Evolutionary conservation across 352 stramenopile species (phyloP), one percentile per base, ranked within the genome.

Genomic region (Pythium sp.): DNA sequence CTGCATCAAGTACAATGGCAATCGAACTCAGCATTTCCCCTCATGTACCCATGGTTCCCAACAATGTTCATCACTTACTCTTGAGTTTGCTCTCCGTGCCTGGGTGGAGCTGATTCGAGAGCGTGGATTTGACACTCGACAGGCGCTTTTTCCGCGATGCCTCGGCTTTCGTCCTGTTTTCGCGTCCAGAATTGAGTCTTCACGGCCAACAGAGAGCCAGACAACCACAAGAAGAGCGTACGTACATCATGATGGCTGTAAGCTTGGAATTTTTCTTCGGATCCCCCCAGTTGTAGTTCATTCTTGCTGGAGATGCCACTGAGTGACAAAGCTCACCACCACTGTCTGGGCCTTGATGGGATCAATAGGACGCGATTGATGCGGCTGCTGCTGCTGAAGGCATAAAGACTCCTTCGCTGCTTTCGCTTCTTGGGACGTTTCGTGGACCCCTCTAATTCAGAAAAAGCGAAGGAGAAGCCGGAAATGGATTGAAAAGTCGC

Each of bases 261-360:
- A 93, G 67, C 57, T 80, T 73, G 59, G 82, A 90, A 74, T 93
- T 95, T 69, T 93, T 92, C 74, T 84, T 87, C 34, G 85, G 87
- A 51, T 93, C 85, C 22, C 77, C 78, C 87, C 87, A 95, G 78
- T 95, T 95, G 78, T 86, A 95, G 32, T 91, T 78, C 85, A 93
- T 93, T 5, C 7, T 56, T 15, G 12, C 5, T 32, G 51, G 34
- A 14, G 15, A 5, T 34, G 46, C 24, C 34, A 36, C 30, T 32
- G 22, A 55, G 18, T 3, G 28, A 1, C 36, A 43, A 8, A 30
- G 41, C 41, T 18, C 20, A 12, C 46, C 47, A 7, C 47, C 8
- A n/a, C 47, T 24, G 20, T 28, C 47, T 24, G 20, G 46, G 7
- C 5, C n/a, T 14, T 54, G 46, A 54, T 24, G 46, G 18, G 18